Evolutionary conservation across 106 monocot species (phyloP).

Genomic region (Apostasia shenzhenica): DNA sequence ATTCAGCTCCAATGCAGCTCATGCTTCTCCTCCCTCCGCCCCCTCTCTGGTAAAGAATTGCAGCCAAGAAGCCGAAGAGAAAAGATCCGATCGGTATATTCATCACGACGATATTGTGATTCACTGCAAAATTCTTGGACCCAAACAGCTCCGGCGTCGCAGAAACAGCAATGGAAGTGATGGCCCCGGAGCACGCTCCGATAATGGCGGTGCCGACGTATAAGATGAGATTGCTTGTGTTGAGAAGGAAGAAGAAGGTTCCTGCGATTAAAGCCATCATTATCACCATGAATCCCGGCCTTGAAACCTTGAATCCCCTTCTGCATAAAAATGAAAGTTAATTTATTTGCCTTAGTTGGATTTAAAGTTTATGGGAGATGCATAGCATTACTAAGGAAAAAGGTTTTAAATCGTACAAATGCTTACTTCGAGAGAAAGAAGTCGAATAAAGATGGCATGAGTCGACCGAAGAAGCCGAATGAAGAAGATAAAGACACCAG

Average conservation of each 20-base stretch:
- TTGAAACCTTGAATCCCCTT: slow-evolving; percentile 19
- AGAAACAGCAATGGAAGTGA: slow-evolving; percentile 51
- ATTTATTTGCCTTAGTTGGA: not conserved
- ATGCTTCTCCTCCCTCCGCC: slow-evolving; percentile 2
- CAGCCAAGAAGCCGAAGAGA: slow-evolving; percentile 62
- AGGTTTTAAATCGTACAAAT: not conserved
- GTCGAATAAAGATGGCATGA: slow-evolving; percentile 50
- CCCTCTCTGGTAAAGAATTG: slow-evolving; percentile 41
- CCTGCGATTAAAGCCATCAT: slow-evolving; percentile 49
- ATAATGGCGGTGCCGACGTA: slow-evolving; percentile 47
- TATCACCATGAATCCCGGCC: slow-evolving; percentile 38
- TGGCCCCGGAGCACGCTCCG: slow-evolving; percentile 53
- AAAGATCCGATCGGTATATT: slow-evolving; percentile 89
- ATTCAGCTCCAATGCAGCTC: slow-evolving; percentile 34
- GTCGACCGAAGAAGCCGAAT: slow-evolving; percentile 70
- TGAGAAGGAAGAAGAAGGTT: slow-evolving; percentile 46
- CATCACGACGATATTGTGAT: slow-evolving; percentile 65
- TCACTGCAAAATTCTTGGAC: slow-evolving; percentile 46
- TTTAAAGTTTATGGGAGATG: too few species aligned
- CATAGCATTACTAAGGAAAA: not conserved
- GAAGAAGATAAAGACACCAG: slow-evolving; percentile 65
- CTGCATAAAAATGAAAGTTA: slow-evolving; percentile 9
- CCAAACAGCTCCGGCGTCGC: slow-evolving; percentile 73
- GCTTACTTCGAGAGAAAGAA: slow-evolving; percentile 44
- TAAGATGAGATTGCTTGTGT: slow-evolving; percentile 23